Evolutionary conservation across 768 basidiomycete genomes (phyloP).

Genomic region (Calocybe gangraenosa): DNA sequence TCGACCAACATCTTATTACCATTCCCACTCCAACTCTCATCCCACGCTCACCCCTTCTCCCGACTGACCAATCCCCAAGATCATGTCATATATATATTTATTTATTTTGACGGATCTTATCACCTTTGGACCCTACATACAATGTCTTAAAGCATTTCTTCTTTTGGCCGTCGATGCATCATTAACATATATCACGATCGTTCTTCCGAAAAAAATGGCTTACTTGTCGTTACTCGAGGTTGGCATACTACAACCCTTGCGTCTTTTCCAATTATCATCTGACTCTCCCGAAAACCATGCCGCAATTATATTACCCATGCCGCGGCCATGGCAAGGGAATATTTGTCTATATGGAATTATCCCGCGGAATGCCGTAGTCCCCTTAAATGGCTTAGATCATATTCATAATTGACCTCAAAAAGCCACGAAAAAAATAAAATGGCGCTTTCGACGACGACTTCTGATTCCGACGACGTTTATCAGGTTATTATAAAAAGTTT

Average conservation of each 20-base stretch:
- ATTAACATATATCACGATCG: neutral
- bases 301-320: neutral
- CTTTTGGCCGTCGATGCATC: neutral
- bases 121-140: constrained; percentile 1
- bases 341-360: constrained; percentile 1
- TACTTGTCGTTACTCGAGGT: neutral
- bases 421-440: too few species aligned
- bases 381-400: neutral
- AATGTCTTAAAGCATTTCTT: neutral
- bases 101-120: constrained; percentile 8
- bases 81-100: neutral
- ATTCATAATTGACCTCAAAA: too few species aligned
- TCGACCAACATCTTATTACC: neutral
- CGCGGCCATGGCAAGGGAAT: constrained; percentile 3
- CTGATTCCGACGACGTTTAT: too few species aligned
- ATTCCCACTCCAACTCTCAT: constrained; percentile 8
- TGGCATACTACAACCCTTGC: neutral
- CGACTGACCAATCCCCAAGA: constrained; percentile 1
- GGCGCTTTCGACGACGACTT: too few species aligned
- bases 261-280: constrained; percentile 5
- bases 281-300: neutral
- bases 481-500: too few species aligned
- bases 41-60: constrained; percentile 7
- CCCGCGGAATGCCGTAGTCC: constrained; percentile 5
- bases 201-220: neutral